Evolutionary conservation across 345 rosid species (phyloP), one percentile per base, ranked within the genome.

Genomic region (Hypericum perforatum): DNA sequence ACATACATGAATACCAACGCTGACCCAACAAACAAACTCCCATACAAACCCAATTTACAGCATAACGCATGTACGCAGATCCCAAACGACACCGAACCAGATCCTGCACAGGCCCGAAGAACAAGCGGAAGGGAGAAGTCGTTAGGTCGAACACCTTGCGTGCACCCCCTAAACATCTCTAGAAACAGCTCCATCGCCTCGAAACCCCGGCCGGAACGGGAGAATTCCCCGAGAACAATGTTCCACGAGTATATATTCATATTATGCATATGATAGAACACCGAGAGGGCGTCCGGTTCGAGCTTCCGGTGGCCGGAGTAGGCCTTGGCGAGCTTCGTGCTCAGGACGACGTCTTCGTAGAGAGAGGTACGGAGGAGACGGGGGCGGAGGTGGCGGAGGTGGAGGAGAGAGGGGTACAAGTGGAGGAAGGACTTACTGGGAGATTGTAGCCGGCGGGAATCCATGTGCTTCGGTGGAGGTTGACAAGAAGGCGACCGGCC

Each of bases 161-260:
- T 22, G 2, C 70, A 43, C 5, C 56, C 70, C 7, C 59, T 60
- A 81, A 76, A 63, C 85, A 82, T 79, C 5, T 56, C 67, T 59
- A 69, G 63, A 68, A 82, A 82, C 74, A 79, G 69, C 0, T 37
- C 62, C 1, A 74, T 47, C 13, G 86, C 65, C 11, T 56, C 50
- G 13, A 63, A 50, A 2, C 81, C 74, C 5, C 37, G 63, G 40
- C 49, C 54, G 0, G 91, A 80, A 45, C 82, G 76, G 10, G 79
- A 76, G 57, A 80, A 76, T 64, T 83, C 84, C 0, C 91, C 84
- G 29, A 83, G 66, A 36, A 80, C 61, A 43, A 80, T 83, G 42
- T 83, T 83, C 91, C 87, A 80, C 0, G 87, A 80, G 70, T 63
- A 80, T n/a, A 78, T 68, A 61, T 78, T 80, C 32, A 71, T 71